A percentile compares a stretch with the other conserved stretches of the same genome.
Conservation (phyloP, 495 filamentous ascomycete genomes). For the Neurospora pannonica region DNA sequence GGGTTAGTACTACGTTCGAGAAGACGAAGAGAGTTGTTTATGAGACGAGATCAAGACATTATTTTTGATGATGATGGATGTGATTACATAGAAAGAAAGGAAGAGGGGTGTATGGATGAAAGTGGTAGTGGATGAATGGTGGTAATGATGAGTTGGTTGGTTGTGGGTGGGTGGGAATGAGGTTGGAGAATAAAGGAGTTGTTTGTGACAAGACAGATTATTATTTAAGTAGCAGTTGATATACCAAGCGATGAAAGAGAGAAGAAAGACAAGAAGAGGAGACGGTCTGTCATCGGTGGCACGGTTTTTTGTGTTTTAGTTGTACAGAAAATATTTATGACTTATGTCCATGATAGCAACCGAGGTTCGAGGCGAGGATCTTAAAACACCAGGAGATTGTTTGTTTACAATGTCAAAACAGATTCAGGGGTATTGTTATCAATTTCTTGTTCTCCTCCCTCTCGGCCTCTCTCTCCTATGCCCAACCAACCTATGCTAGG, state of each 20-base stretch:
- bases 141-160: not conserved
- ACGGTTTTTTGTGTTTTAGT: not conserved
- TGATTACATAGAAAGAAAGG: not conserved
- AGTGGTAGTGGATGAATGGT: not conserved
- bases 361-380: too few relatives aligned
- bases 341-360: not conserved
- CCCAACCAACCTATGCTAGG: too few relatives aligned
- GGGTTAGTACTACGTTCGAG: not conserved
- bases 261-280: not conserved
- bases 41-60: not conserved
- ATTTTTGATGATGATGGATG: not conserved
- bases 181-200: not conserved
- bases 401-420: too few relatives aligned
- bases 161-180: not conserved
- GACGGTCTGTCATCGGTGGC: not conserved
- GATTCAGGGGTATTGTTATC: too few relatives aligned
- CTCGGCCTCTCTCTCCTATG: too few relatives aligned
- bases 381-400: too few relatives aligned
- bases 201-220: not conserved
- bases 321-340: not conserved
- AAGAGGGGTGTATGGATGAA: not conserved
- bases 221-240: not conserved
- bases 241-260: not conserved
- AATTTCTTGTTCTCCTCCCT: too few relatives aligned
- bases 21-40: not conserved